Percentiles rank a stretch among this genome's conserved stretches.
phyloP scores from a whole-genome alignment of 129 eudicot species.

The Mikania micrantha region DNA sequence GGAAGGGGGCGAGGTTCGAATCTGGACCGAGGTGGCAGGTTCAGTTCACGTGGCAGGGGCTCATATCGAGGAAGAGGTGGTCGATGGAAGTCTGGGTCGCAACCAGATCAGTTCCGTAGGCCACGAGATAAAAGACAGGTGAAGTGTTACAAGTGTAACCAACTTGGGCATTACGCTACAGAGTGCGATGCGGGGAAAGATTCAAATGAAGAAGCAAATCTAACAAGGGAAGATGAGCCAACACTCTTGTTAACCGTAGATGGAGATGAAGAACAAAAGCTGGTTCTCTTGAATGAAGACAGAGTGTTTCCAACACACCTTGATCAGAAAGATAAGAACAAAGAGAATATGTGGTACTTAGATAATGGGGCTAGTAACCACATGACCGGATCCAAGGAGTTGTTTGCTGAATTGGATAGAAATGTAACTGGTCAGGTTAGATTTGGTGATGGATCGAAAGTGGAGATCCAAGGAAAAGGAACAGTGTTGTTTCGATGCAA shows the following conservation, averaged over 20 bases:
- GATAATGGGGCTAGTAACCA: not conserved
- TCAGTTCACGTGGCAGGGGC: too few species aligned
- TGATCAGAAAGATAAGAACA: too few species aligned
- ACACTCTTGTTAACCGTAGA: too few species aligned
- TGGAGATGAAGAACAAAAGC: too few species aligned
- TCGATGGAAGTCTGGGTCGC: too few species aligned
- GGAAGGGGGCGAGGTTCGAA: too few species aligned
- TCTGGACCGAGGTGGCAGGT: too few species aligned
- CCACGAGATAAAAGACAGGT: not conserved
- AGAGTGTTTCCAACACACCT: not conserved
- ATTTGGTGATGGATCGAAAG: not conserved
- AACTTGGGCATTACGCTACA: not conserved
- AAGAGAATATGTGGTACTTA: not conserved
- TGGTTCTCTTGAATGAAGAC: not conserved
- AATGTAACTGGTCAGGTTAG: not conserved
- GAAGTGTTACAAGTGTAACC: not conserved
- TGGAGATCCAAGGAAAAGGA: not conserved
- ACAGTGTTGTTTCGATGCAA: not conserved
- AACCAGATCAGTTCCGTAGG: too few species aligned
- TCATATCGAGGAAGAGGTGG: too few species aligned
- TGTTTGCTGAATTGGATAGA: not conserved
- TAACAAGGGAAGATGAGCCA: not conserved
- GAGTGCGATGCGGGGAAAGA: not conserved
- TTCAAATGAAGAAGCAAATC: not conserved
- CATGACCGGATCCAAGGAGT: not conserved